A percentile compares a stretch with the other conserved stretches of the same genome.
These are phyloP conservation scores for Chimonanthus salicifolius DNA, from an alignment of 164 flowering plant genomes.

Conservation along the genomic window DNA sequence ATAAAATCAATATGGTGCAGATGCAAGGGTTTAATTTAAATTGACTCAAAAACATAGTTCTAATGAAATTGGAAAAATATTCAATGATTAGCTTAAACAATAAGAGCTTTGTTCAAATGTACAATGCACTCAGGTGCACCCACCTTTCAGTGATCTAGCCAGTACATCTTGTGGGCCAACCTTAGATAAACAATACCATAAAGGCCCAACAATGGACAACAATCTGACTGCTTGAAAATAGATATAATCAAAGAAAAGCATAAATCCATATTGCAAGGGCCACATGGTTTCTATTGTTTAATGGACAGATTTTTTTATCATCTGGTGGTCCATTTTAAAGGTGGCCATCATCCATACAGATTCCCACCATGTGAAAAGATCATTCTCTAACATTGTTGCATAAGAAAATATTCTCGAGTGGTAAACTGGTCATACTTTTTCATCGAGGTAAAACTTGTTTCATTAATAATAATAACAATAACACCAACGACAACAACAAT, in stretches of 20 bases:
- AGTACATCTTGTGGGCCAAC: not conserved
- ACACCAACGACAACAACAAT: too few species aligned
- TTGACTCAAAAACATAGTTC: too few species aligned
- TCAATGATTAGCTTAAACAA: too few species aligned
- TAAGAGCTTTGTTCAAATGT: not conserved
- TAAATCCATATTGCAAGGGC: not conserved
- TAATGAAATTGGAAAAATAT: too few species aligned
- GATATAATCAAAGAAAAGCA: too few species aligned
- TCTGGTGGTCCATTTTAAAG: not conserved
- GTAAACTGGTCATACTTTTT: too few species aligned
- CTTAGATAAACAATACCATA: not conserved
- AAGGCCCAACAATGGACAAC: not conserved
- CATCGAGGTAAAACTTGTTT: too few species aligned
- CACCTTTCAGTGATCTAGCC: not conserved
- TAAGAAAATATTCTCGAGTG: too few species aligned
- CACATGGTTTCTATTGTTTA: not conserved
- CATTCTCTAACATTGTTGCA: not conserved
- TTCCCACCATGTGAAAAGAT: not conserved
- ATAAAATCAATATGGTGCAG: not conserved
- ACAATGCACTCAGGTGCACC: not conserved
- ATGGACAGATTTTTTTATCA: not conserved
- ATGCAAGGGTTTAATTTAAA: not conserved
- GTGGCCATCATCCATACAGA: not conserved
- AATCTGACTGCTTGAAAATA: not conserved
- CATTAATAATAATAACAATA: too few species aligned